These are phyloP conservation scores for Hyphopichia homilentoma DNA, from an alignment of 805 yeast species.

Conservation along the genomic window DNA sequence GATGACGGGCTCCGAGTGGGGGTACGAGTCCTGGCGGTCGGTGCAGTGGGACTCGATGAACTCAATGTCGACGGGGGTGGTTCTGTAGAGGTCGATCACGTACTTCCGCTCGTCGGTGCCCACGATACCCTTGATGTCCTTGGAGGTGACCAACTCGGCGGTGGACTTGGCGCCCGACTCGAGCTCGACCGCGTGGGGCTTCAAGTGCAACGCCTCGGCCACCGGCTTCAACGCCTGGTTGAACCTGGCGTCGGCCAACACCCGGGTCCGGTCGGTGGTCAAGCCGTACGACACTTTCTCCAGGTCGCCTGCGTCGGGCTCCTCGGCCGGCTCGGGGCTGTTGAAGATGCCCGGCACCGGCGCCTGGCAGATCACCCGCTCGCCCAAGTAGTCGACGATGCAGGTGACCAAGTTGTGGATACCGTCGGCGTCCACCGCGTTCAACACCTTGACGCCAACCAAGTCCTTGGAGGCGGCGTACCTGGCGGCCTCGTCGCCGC, in stretches of 20 bases:
- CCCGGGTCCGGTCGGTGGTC: constrained; percentile 52
- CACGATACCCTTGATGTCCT: constrained; percentile 77
- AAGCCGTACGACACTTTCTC: constrained; percentile 71
- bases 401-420: constrained; percentile 74
- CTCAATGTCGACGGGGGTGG: constrained; percentile 79
- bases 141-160: constrained; percentile 58
- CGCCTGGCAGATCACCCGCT: constrained; percentile 84
- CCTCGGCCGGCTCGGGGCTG: constrained; percentile 32
- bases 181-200: constrained; percentile 57
- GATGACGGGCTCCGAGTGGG: constrained; percentile 73
- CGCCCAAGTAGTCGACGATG: constrained; percentile 88
- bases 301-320: constrained; percentile 31
- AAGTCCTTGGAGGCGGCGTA: constrained; percentile 78
- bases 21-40: constrained; percentile 49
- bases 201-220: constrained; percentile 75
- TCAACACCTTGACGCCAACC: constrained; percentile 63
- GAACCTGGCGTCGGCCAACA: constrained; percentile 52
- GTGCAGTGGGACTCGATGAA: constrained; percentile 58
- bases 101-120: constrained; percentile 87
- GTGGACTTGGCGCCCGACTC: constrained; percentile 39
- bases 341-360: constrained; percentile 91
- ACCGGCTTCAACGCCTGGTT: constrained; percentile 53
- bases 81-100: constrained; percentile 76
- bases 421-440: constrained; percentile 59
- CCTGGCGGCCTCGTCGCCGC: constrained; percentile 85